Conservation (phyloP, 768 basidiomycete genomes). For the Collybia sp. region DNA sequence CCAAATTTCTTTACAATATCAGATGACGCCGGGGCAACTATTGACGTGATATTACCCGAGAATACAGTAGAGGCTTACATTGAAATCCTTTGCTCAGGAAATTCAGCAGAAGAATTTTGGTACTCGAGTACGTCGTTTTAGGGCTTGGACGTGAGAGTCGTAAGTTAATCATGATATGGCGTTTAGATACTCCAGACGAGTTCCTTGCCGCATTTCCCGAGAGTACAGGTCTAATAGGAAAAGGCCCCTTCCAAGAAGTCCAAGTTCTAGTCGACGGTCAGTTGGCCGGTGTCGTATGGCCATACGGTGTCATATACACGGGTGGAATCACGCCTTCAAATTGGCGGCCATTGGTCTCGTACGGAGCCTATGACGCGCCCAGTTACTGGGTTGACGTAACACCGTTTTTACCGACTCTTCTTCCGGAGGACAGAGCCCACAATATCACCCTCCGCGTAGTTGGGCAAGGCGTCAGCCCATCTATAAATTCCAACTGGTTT, state of each 20-base stretch:
- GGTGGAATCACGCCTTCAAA: constrained; percentile 53
- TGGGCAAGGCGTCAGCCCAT: constrained; percentile 48
- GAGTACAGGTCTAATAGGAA: constrained; percentile 36
- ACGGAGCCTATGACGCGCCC: constrained; percentile 60
- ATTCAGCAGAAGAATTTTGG: constrained; percentile 65
- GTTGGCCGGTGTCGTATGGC: constrained; percentile 48
- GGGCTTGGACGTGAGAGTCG: neutral
- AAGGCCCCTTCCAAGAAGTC: constrained; percentile 61
- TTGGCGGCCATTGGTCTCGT: constrained; percentile 53
- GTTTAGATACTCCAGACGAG: constrained; percentile 44
- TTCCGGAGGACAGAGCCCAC: constrained; percentile 38
- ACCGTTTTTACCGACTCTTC: constrained; percentile 51
- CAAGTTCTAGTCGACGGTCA: constrained; percentile 51
- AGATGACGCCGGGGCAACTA: constrained; percentile 20
- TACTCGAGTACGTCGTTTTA: constrained; percentile 25
- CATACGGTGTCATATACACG: constrained; percentile 55
- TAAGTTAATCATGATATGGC: constrained; percentile 17
- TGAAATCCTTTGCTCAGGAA: constrained; percentile 58
- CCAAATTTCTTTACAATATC: constrained; percentile 30
- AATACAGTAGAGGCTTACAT: constrained; percentile 52
- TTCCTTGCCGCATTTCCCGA: constrained; percentile 43
- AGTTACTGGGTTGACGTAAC: constrained; percentile 62
- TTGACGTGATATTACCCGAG: constrained; percentile 45
- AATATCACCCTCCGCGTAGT: constrained; percentile 52
- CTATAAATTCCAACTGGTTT: constrained; percentile 59